Conservation (phyloP, 352 stramenopile species). For the Globisporangium lucens region DNA sequence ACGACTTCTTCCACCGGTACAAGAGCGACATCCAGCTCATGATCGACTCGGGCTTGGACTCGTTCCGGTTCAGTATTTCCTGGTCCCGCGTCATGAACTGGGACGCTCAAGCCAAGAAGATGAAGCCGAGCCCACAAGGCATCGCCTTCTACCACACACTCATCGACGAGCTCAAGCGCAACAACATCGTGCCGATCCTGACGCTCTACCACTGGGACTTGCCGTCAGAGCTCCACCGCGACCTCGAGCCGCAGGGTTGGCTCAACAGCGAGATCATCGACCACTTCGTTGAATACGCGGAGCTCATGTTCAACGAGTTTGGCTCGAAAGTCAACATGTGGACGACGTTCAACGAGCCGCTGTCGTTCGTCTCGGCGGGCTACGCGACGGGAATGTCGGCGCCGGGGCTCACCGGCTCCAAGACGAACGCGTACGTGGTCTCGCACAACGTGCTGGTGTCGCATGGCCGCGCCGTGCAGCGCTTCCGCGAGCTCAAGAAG, state of each 20-base stretch:
- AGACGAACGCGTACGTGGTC: conserved; percentile 35
- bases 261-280: conserved; percentile 62
- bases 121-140: conserved; percentile 13
- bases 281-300: conserved; percentile 87
- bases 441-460: conserved; percentile 91
- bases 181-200: background rate
- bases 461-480: conserved; percentile 77
- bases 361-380: conserved; percentile 47
- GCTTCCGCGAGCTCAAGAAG: conserved; percentile 65
- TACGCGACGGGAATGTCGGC: conserved; percentile 55
- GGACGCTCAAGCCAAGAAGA: conserved; percentile 36
- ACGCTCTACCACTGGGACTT: background rate
- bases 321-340: conserved; percentile 90
- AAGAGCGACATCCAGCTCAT: conserved; percentile 91
- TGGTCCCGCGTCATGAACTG: conserved; percentile 90
- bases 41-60: conserved; percentile 83
- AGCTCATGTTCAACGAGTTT: conserved; percentile 91
- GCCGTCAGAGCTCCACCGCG: conserved; percentile 52
- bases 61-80: conserved; percentile 92
- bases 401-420: conserved; percentile 33
- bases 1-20: conserved; percentile 92
- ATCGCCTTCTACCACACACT: background rate
- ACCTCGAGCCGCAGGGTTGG: conserved; percentile 73
- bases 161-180: too few species aligned
- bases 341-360: conserved; percentile 95